Conservation (phyloP, 2,329 filamentous ascomycete species). For the Alternaria dauci region DNA sequence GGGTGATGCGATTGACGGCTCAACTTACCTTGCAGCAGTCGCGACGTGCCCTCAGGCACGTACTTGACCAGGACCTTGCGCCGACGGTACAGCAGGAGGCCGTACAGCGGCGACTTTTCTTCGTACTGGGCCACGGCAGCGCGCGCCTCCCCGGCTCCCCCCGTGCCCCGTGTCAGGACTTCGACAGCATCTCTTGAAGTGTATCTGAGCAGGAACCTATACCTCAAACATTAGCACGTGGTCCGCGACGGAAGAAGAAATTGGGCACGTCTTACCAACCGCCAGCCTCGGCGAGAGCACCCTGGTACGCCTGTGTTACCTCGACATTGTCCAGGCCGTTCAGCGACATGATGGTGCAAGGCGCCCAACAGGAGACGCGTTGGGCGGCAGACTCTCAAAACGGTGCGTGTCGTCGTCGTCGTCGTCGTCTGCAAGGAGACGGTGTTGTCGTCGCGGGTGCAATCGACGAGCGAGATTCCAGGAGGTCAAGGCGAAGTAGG, state of each 20-base stretch:
- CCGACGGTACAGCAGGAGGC: constrained; percentile 87
- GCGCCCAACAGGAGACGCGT: constrained; percentile 17
- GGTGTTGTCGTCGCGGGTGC: constrained; percentile 12
- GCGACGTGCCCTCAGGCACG: constrained; percentile 87
- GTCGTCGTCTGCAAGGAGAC: constrained; percentile 7
- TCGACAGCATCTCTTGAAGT: constrained; percentile 86
- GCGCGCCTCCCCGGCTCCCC: constrained; percentile 85
- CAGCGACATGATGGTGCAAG: constrained; percentile 75
- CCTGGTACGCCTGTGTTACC: constrained; percentile 85
- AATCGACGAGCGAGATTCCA: constrained; percentile 5
- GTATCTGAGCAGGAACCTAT: constrained; percentile 95
- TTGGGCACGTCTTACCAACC: constrained; percentile 77
- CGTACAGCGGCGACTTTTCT: constrained; percentile 88
- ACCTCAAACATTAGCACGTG: constrained; percentile 32
- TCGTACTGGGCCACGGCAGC: constrained; percentile 79
- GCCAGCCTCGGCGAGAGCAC: constrained; percentile 80
- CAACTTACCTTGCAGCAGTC: constrained; percentile 84
- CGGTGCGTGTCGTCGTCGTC: constrained; percentile 15
- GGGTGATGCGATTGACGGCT: not conserved
- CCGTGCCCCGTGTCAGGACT: constrained; percentile 76
- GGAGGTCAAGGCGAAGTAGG: constrained; percentile 17
- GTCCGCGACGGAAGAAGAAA: constrained; percentile 18
- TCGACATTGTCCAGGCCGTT: constrained; percentile 87
- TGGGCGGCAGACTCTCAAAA: constrained; percentile 19
- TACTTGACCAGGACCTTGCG: constrained; percentile 93